Evolutionary conservation across 164 flowering plant genomes (phyloP).

Genomic region (Macadamia integrifolia): DNA sequence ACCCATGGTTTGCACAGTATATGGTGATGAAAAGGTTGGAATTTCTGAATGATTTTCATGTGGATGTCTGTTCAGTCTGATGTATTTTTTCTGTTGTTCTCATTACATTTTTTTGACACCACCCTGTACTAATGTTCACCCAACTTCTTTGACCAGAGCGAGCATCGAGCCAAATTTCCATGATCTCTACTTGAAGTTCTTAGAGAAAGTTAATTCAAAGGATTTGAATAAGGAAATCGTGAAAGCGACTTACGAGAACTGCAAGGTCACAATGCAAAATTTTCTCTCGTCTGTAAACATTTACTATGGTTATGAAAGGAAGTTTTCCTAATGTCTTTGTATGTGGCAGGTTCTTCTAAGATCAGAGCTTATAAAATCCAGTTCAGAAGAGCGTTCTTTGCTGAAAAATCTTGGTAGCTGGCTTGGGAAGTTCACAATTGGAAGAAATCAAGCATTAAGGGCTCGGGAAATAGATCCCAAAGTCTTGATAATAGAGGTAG

Average conservation of each 20-base stretch:
- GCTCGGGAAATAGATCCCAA: conserved; percentile 95
- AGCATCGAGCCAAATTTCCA: conserved; percentile 98
- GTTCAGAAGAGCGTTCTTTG: conserved; percentile 95
- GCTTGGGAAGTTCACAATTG: conserved; percentile 97
- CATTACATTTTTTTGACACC: neutral
- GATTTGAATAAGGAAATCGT: conserved; percentile 70
- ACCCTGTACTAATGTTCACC: conserved; percentile 1
- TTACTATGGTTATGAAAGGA: neutral
- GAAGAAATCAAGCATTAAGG: conserved; percentile 77
- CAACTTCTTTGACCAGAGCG: conserved; percentile 47
- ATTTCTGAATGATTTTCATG: no score
- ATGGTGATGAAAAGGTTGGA: conserved; percentile 97
- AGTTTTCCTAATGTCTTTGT: neutral
- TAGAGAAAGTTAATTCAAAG: conserved; percentile 78
- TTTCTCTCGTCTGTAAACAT: neutral
- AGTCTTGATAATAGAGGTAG: conserved; percentile 84
- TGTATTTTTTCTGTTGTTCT: neutral
- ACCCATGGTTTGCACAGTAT: conserved; percentile 96
- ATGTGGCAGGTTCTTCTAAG: conserved; percentile 72
- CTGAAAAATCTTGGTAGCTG: conserved; percentile 97
- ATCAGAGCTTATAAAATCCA: conserved; percentile 93
- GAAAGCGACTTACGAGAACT: conserved; percentile 86
- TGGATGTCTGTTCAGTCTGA: neutral
- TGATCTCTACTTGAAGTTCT: conserved; percentile 92
- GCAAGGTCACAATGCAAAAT: conserved; percentile 59